A percentile compares a stretch with the other conserved stretches of the same genome.
These are phyloP conservation scores for Xerocomus minutiporus DNA, from an alignment of 1,284 basidiomycete species.

Conservation along the genomic window DNA sequence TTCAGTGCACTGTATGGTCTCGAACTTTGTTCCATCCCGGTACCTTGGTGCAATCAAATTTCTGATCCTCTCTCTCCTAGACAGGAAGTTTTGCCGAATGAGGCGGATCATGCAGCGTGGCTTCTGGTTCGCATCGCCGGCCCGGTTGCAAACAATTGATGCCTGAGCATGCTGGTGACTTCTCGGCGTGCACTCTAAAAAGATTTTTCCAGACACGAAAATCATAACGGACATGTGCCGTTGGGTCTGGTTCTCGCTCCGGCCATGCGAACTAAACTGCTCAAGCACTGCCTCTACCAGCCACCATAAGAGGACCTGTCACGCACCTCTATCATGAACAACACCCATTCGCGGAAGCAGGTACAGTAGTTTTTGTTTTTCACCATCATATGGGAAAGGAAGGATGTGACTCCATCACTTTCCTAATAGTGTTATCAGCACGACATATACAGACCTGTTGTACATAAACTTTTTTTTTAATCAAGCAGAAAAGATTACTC, in stretches of 20 bases:
- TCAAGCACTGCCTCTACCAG: slow-evolving; percentile 19
- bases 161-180: slow-evolving; percentile 4
- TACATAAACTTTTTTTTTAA: slow-evolving; percentile 1
- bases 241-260: background rate
- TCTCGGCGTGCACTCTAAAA: slow-evolving; percentile 8
- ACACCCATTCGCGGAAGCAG: slow-evolving; percentile 12
- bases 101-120: slow-evolving; percentile 16
- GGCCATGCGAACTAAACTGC: background rate
- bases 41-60: slow-evolving; percentile 19
- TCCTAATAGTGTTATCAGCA: slow-evolving; percentile 24
- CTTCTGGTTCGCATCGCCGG: slow-evolving; percentile 9
- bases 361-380: slow-evolving; percentile 8
- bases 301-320: slow-evolving; percentile 1
- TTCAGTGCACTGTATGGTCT: slow-evolving; percentile 23
- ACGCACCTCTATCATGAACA: slow-evolving; percentile 16
- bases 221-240: slow-evolving; percentile 3
- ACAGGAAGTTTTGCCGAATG: slow-evolving; percentile 17
- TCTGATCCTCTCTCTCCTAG: slow-evolving; percentile 8
- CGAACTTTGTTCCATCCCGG: slow-evolving; percentile 14
- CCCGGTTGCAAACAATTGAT: slow-evolving; percentile 3
- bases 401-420: slow-evolving; percentile 11
- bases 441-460: slow-evolving; percentile 8
- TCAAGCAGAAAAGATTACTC: background rate
- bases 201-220: slow-evolving; percentile 2
- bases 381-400: slow-evolving; percentile 15